Base-by-base conservation (phyloP, 2,329 filamentous ascomycete species). In the Fusarium haematococcum region DNA sequence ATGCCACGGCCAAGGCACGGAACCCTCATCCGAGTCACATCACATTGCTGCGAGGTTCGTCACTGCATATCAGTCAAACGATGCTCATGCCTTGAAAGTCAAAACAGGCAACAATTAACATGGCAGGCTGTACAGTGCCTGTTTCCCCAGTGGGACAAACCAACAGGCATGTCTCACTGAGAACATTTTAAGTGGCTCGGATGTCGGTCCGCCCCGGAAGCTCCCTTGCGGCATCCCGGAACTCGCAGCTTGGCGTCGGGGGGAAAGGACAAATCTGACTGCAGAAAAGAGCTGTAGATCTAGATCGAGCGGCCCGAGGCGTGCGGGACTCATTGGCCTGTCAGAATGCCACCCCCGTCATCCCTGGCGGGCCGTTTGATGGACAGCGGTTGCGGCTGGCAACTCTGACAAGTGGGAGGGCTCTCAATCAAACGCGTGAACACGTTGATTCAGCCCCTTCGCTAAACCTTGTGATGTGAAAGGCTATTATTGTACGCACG, bases 291-390 rank as follows among this genome's bases (percentile, higher is more conserved):
- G n/a, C n/a, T n/a, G n/a, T n/a, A n/a, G 58, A 59, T 60, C 25
- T 70, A 67, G 58, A 71, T 32, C 2, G 13, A 63, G 18, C 70
- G 70, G 70, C 43, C 70, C 70, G 70, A 30, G 25, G 57, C 57
- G 37, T 30, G 13, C 25, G 35, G 35, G 23, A 30, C 25, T 43
- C 43, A 59, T 32, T 59, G 23, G 16, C 20, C 18, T 59, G 57
- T n/a, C 27, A 30, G 35, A 18, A 52, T 52, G 48, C 27, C 48
- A 52, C 27, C 48, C 18, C 48, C 48, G 27, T 52, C 48, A 52
- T 32, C 48, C 14, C 18, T 8, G 16, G 48, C 25, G 27, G 48
- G 27, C 48, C 48, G 48, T 52, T 50, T 52, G 27, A 52, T 52
- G 48, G 48, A 30, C 48, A 52, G 48, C 10, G 48, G 48, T 32